These are phyloP conservation scores for Venturia oleaginea DNA, from an alignment of 2,329 filamentous ascomycete genomes.

Conservation along the genomic window DNA sequence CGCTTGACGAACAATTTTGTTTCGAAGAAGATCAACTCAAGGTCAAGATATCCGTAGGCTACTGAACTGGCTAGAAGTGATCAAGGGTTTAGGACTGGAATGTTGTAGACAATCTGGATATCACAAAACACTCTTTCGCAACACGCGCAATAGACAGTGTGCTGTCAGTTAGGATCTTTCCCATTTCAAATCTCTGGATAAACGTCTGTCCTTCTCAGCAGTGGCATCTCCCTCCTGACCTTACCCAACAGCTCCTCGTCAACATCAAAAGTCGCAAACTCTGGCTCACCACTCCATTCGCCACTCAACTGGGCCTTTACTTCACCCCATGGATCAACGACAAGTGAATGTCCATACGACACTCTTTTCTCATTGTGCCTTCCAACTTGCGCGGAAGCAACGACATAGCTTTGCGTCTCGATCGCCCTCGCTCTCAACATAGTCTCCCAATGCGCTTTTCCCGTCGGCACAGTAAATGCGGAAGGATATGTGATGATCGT, in stretches of 20 bases:
- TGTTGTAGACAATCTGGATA: too few relatives aligned
- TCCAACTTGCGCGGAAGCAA: slow-evolving; percentile 72
- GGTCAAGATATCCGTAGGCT: too few relatives aligned
- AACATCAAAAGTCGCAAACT: slow-evolving; percentile 42
- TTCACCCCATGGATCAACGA: slow-evolving; percentile 79
- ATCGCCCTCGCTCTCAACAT: slow-evolving; percentile 74
- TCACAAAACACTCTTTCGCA: too few relatives aligned
- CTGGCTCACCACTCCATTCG: slow-evolving; percentile 33
- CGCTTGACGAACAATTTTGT: too few relatives aligned
- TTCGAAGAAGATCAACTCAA: too few relatives aligned
- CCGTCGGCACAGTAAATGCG: slow-evolving; percentile 82
- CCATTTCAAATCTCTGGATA: slow-evolving; percentile 21
- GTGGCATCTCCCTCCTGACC: slow-evolving; percentile 47
- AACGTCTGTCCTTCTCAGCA: slow-evolving; percentile 45
- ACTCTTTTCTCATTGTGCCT: slow-evolving; percentile 63
- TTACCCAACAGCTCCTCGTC: slow-evolving; percentile 44
- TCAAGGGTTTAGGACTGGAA: too few relatives aligned
- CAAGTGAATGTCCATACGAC: slow-evolving; percentile 80
- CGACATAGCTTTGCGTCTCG: slow-evolving; percentile 78
- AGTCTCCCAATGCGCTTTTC: slow-evolving; percentile 75
- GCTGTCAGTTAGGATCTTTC: too few relatives aligned
- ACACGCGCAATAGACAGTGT: too few relatives aligned
- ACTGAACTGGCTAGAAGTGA: too few relatives aligned
- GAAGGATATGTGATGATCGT: slow-evolving; percentile 80
- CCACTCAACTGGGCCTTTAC: slow-evolving; percentile 58